These are phyloP conservation scores for Agapanthus africanus DNA, from an alignment of 106 monocot species.

Conservation along the genomic window DNA sequence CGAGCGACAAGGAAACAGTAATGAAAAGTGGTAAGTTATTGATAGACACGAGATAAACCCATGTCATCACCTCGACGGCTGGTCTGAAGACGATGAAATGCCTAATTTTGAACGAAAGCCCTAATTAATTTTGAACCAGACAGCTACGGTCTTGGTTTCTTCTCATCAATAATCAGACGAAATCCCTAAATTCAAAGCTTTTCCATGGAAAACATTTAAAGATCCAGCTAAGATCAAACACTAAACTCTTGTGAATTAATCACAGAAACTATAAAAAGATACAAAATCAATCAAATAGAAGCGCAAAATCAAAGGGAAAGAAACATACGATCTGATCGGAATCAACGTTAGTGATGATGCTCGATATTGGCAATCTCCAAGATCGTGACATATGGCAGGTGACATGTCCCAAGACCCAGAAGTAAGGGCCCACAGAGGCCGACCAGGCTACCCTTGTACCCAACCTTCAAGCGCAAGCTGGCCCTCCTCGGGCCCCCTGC, in stretches of 20 bases:
- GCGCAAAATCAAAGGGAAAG: neutral
- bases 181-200: neutral
- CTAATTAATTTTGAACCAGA: neutral
- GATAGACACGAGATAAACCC: too few relatives aligned
- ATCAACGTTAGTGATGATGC: neutral
- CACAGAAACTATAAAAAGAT: neutral
- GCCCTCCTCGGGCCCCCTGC: too few relatives aligned
- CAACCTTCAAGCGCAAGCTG: too few relatives aligned
- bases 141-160: neutral
- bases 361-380: too few relatives aligned
- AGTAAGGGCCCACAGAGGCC: too few relatives aligned
- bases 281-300: neutral
- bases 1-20: too few relatives aligned
- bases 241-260: neutral
- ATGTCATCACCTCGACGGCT: too few relatives aligned
- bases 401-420: too few relatives aligned
- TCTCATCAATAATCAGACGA: neutral
- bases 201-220: neutral
- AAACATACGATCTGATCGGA: constrained; percentile 9
- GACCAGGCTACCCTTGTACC: too few relatives aligned
- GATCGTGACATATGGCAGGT: too few relatives aligned
- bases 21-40: too few relatives aligned
- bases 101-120: neutral
- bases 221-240: neutral
- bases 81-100: too few relatives aligned